These are phyloP conservation scores for Sistotremastrum niveocremeum DNA, from an alignment of 768 basidiomycete genomes.

Conservation along the genomic window DNA sequence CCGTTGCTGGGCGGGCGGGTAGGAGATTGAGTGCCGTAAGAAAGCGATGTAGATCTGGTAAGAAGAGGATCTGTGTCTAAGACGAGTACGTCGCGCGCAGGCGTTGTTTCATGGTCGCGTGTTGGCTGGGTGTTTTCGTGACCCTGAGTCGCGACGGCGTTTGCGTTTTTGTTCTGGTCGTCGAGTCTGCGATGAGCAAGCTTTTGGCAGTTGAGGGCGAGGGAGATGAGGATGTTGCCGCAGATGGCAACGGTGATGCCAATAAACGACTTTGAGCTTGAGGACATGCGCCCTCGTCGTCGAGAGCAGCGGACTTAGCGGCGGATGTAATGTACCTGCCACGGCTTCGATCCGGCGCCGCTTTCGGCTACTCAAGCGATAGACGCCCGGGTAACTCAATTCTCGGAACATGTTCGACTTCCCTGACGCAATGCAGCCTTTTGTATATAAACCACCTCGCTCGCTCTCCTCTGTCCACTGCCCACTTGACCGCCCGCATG, in stretches of 20 bases:
- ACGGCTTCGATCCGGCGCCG: no score
- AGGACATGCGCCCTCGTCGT: no score
- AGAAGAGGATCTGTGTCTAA: slow-evolving; percentile 11
- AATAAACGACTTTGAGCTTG: slow-evolving; percentile 21
- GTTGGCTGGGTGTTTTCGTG: not conserved
- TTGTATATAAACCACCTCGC: no score
- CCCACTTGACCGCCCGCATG: no score
- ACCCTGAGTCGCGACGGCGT: not conserved
- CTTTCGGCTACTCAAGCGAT: no score
- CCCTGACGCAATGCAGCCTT: no score
- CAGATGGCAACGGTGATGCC: slow-evolving; percentile 75
- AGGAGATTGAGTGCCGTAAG: not conserved
- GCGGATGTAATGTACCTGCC: no score
- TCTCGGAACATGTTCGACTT: no score
- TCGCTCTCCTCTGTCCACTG: no score
- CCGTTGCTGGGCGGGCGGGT: slow-evolving; percentile 13
- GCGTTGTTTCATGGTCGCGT: not conserved
- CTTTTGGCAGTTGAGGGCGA: slow-evolving; percentile 89
- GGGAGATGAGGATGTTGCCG: slow-evolving; percentile 80
- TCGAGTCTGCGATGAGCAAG: slow-evolving; percentile 67
- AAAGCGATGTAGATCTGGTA: not conserved
- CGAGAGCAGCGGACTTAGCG: no score
- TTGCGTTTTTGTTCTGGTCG: slow-evolving; percentile 4
- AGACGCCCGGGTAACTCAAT: no score
- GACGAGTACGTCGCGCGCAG: not conserved